Base-by-base conservation (phyloP, 371 early-diverging fungal genomes). In the Circinella umbellata region DNA sequence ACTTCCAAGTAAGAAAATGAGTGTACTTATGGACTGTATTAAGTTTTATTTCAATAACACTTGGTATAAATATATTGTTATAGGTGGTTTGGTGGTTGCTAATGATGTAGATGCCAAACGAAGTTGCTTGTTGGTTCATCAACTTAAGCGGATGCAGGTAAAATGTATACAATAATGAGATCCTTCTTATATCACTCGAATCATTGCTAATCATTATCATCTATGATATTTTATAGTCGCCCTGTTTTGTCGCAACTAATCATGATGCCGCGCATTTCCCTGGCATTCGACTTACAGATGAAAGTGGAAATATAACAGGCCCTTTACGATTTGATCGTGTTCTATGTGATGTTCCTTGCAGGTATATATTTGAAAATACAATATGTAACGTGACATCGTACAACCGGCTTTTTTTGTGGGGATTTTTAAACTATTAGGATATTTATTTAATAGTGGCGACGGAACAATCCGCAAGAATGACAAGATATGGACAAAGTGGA, bases 391-490 rank as follows among this genome's bases (percentile, higher is more conserved):
- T 18, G 7, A 27, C n/a, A 38, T 10, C 18, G 18, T 55, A 39
- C 39, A 10, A 8, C 53, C 7, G n/a, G 35, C 42, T 42, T 42
- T 42, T 42, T 42, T 42, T 9, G 9, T n/a, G n/a, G n/a, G 46
- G 20, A 27, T n/a, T 61, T 18, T 34, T 34, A 62, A 38, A 68
- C 51, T 27, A 10, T 51, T 20, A 49, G 20, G 42, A 11, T 42
- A 4, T 49, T 39, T 47, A 27, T n/a, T 47, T 57, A 59, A 20
- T 48, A 93, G 97, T 69, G 98, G 99, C 61, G 99, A 99, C 79
- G 99, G 99, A 54, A 99, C 99, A 1, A 76, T 99, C 46, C 90
- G 99, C 76, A 99, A 99, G 82, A 99, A 99, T 77, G 87, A 88
- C 68, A 86, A 85, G 69, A 93, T 99, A 46, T 96, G 99, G 95